Evolutionary conservation across 176 grass and related monocot genomes (phyloP).

Genomic region (sorghum (Sorghum bicolor)): DNA sequence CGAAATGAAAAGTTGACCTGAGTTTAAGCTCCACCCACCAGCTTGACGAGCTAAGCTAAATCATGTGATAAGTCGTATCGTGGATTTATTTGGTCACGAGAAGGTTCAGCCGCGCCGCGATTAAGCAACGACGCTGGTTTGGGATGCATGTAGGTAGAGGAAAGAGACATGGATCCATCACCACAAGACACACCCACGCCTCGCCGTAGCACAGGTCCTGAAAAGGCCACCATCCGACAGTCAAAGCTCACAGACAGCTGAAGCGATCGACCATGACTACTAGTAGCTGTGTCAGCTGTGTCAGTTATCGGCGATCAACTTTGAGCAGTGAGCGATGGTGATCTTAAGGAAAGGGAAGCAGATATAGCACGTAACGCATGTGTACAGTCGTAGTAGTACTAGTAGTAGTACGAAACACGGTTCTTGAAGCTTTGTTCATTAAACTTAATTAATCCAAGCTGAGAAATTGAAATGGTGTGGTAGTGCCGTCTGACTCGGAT

Average conservation of each 20-base stretch:
- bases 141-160: not conserved
- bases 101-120: not conserved
- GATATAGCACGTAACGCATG: not conserved
- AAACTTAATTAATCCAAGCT: too few relatives aligned
- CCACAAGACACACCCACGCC: not conserved
- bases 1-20: not conserved
- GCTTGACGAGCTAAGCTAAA: not conserved
- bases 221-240: not conserved
- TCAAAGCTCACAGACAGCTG: not conserved
- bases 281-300: too few relatives aligned
- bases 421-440: not conserved
- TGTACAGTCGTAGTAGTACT: not conserved
- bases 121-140: not conserved
- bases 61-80: not conserved
- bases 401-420: not conserved
- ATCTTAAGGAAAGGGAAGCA: not conserved
- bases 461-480: not conserved
- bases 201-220: not conserved
- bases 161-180: slow-evolving; percentile 22
- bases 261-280: not conserved
- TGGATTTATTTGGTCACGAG: not conserved
- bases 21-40: not conserved
- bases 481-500: slow-evolving; percentile 20
- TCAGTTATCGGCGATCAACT: not conserved
- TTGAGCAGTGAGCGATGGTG: not conserved